Percentiles rank a stretch among this genome's conserved stretches.
These are phyloP conservation scores for Lyophyllum decastes DNA, from an alignment of 768 basidiomycete genomes.

Conservation along the genomic window DNA sequence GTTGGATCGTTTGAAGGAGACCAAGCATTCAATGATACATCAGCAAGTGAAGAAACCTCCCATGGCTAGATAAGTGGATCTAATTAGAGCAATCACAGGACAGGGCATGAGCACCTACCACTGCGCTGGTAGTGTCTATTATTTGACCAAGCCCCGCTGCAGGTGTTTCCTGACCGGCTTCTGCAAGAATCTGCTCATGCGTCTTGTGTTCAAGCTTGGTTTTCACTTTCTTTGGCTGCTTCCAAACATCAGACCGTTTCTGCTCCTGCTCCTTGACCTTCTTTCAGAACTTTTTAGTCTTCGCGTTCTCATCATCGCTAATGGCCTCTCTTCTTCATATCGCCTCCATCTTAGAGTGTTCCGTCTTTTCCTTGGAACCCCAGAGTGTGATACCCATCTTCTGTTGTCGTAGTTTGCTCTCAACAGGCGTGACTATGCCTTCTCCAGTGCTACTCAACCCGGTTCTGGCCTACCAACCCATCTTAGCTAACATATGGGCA, in stretches of 20 bases:
- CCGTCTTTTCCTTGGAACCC: conserved; percentile 88
- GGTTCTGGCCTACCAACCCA: conserved; percentile 88
- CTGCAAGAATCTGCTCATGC: conserved; percentile 93
- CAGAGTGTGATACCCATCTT: conserved; percentile 86
- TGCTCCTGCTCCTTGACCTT: conserved; percentile 55
- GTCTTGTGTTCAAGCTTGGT: conserved; percentile 91
- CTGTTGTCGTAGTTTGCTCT: conserved; percentile 81
- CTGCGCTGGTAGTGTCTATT: conserved; percentile 92
- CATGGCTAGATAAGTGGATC: conserved; percentile 54
- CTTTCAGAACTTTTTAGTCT: conserved; percentile 49
- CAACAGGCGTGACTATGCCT: conserved; percentile 88
- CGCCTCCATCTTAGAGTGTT: conserved; percentile 82
- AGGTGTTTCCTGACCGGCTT: conserved; percentile 67
- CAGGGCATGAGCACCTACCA: conserved; percentile 48
- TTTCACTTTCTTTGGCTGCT: conserved; percentile 81
- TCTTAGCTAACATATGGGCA: conserved; percentile 88
- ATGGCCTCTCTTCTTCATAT: conserved; percentile 69
- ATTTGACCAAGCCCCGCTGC: conserved; percentile 76
- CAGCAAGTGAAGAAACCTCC: conserved; percentile 84
- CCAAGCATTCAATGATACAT: conserved; percentile 80
- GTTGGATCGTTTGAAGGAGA: conserved; percentile 85
- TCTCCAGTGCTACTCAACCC: conserved; percentile 77
- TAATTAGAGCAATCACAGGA: background rate
- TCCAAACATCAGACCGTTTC: conserved; percentile 82
- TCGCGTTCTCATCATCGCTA: conserved; percentile 70